phyloP scores from a whole-genome alignment of 208 protist species.

The Lotmaria passim region DNA sequence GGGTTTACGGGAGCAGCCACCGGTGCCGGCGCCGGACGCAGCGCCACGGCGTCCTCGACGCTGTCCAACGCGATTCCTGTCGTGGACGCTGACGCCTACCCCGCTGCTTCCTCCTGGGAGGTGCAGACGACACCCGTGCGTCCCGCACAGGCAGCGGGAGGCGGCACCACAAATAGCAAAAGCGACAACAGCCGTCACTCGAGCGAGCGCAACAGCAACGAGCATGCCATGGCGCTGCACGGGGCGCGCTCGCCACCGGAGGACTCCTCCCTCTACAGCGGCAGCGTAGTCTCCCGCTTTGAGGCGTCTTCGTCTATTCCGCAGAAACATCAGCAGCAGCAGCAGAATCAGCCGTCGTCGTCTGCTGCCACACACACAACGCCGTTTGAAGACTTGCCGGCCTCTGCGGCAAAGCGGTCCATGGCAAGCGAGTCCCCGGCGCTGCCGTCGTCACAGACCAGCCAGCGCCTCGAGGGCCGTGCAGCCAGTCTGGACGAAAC shows the following conservation, averaged over 20 bases:
- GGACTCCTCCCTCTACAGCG: conserved; percentile 5
- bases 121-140: conserved; percentile 11
- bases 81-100: conserved; percentile 2
- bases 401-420: conserved; percentile 38
- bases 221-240: neutral
- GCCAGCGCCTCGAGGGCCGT: neutral
- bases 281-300: neutral
- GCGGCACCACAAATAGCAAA: neutral
- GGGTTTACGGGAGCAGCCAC: neutral
- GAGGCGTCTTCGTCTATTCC: neutral
- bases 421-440: conserved; percentile 2
- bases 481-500: conserved; percentile 20
- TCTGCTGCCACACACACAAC: neutral
- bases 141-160: too few species aligned
- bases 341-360: neutral
- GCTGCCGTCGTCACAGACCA: neutral
- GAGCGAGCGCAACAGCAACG: neutral
- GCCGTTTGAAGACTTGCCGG: conserved; percentile 50
- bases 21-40: neutral
- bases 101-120: conserved; percentile 1
- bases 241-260: neutral
- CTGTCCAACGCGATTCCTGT: neutral
- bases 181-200: neutral
- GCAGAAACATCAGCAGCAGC: neutral
- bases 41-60: neutral